Base-by-base conservation (phyloP, 2,329 filamentous ascomycete species). In the Scedosporium dehoogii region DNA sequence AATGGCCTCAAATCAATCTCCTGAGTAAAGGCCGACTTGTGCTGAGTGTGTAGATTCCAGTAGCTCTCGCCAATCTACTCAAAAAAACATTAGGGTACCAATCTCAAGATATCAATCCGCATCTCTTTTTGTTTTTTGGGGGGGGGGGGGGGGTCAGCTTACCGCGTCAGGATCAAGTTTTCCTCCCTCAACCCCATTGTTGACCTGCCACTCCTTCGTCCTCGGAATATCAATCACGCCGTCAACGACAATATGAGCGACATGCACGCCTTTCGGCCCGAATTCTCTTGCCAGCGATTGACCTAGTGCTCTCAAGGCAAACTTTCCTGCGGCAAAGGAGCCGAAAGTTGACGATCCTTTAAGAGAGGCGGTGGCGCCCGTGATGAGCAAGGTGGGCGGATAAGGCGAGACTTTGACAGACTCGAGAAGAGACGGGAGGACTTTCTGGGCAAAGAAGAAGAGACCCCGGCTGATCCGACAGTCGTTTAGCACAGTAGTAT, bases 221-320 rank as follows among this genome's bases (percentile, higher is more conserved):
- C 83, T 78, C 0, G 89, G 89, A 61, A 89, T 92, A 72, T 96
- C 89, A 72, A 96, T 96, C 1, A 90, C 82, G 0, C 91, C 92
- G 70, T 96, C 92, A 62, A 96, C 87, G 64, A 96, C 85, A 4
- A 87, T 85, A 74, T 96, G 90, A 0, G 88, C 84, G 1, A 96
- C 88, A 72, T 96, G 92, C 1, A 96, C 83, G 2, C 92, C 92
- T 72, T 90, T 80, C 0, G 92, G 91, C 0, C 89, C 90, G 73
- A 94, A 96, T 72, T 96, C 92, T 63, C 88, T 83, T 0, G 91
- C 89, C 27, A 96, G 78, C 41, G 84, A 88, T 73, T 93, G 90
- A 0, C 83, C 81, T 59, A 96, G 75, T 0, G 87, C 90, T 38
- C 92, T 81, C 67, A 89, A 76, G 3, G 90, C 91, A 71, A 91